Conservation (phyloP, 768 basidiomycete genomes). For the Tricholoma furcatifolium region DNA sequence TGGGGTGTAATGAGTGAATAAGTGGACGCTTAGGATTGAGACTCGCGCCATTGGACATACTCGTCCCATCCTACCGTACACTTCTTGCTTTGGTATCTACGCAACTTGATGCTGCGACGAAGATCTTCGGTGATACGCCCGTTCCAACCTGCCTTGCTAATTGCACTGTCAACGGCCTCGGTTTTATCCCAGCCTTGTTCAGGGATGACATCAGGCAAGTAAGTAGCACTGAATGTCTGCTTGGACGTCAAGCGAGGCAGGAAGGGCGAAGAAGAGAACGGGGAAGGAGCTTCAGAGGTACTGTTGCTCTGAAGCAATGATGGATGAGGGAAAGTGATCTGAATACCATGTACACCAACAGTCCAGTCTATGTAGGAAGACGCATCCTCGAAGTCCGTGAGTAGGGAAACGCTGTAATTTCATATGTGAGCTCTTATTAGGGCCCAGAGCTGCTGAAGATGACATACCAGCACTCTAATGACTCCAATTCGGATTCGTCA, state of each 20-base stretch:
- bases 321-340: conserved; percentile 84
- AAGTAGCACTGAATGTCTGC: conserved; percentile 79
- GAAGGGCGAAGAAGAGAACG: conserved; percentile 62
- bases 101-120: conserved; percentile 70
- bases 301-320: conserved; percentile 44
- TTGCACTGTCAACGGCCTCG: conserved; percentile 88
- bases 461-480: conserved; percentile 85
- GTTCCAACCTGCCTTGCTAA: conserved; percentile 90
- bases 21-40: conserved; percentile 1
- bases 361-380: conserved; percentile 90
- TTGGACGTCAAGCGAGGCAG: conserved; percentile 54
- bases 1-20: neutral
- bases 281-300: conserved; percentile 67
- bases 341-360: conserved; percentile 88
- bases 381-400: conserved; percentile 91
- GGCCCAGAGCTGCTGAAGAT: conserved; percentile 1
- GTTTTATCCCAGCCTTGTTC: conserved; percentile 94
- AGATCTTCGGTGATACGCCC: conserved; percentile 82
- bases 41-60: conserved; percentile 70
- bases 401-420: conserved; percentile 72
- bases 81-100: conserved; percentile 79
- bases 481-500: conserved; percentile 69
- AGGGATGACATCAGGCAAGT: conserved; percentile 88
- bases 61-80: conserved; percentile 73
- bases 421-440: neutral